Evolutionary conservation across 176 grass and related monocot genomes (phyloP), one percentile per base, ranked within the genome.

Genomic region (Musa itinerans): DNA sequence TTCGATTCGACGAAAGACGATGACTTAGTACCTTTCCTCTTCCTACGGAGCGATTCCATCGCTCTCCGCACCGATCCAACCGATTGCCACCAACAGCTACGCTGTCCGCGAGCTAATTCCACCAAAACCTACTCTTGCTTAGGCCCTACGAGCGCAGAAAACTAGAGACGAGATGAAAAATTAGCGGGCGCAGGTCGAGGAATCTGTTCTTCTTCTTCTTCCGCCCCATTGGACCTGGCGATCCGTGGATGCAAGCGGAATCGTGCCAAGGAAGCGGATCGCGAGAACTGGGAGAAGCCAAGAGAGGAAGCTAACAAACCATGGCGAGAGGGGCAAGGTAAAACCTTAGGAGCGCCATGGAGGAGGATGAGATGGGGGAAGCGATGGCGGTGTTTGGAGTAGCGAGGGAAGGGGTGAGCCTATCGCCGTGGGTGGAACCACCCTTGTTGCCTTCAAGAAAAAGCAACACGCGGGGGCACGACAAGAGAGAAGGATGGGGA

Each of bases 21-120:
- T 53, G 75, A 79, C 54, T 82, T 83, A 65, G 75, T 73, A 14
- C 90, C 90, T 82, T 89, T 93, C 65, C 90, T 83, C 87, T 93
- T 93, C 80, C 90, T 81, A 84, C 82, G 19, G 15, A 17, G 15
- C 2, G 13, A 15, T 3, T 61, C 57, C 57, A 61, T 61, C 17
- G 3, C 16, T 57, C 55, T 4, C 55, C 14, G 55, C 16, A 14
- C 3, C 14, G 16, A 61, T n/a, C 57, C 57, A 61, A 61, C 57
- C 57, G 57, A 61, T 61, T n/a, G 57, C 57, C 2, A 61, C 57
- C 16, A 61, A 20, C 16, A 61, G 57, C 17, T 17, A 61, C 16
- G n/a, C 16, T 4, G n/a, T 21, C 57, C 57, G 15, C 57, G n/a
- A 43, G 3, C 34, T 6, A 43, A 6, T 43, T 43, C 34, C 3